A percentile compares a stretch with the other conserved stretches of the same genome.
phyloP scores from a whole-genome alignment of 345 rosid species.

The Eucalyptus shirleyi region DNA sequence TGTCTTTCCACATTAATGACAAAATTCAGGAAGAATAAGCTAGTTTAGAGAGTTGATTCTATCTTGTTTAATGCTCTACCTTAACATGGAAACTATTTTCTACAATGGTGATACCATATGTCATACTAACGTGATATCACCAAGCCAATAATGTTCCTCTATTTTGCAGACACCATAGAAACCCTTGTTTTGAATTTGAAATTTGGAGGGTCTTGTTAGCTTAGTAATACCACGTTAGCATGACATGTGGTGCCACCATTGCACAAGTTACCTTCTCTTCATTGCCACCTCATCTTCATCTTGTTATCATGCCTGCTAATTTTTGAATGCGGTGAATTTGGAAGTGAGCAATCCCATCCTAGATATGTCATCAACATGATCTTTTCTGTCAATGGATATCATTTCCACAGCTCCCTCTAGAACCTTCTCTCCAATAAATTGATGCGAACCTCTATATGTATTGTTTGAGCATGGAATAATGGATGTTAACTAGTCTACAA shows the following conservation, averaged over 20 bases:
- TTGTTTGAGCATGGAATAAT: background rate
- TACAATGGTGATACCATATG: background rate
- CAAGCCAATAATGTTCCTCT: background rate
- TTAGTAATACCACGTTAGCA: background rate
- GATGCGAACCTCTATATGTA: background rate
- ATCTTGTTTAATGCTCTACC: background rate
- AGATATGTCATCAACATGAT: background rate
- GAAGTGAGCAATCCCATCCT: background rate
- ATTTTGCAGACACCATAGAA: background rate
- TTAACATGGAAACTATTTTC: background rate
- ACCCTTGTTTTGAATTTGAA: background rate
- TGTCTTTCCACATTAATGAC: background rate
- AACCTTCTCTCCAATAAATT: background rate
- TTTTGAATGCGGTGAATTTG: background rate
- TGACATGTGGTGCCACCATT: background rate
- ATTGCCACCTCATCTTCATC: background rate
- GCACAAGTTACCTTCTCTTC: background rate
- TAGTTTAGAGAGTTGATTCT: background rate
- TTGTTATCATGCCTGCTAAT: background rate
- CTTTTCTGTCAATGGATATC: background rate
- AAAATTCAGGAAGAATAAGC: background rate
- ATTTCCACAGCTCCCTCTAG: background rate
- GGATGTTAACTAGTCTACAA: background rate
- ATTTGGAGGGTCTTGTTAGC: background rate
- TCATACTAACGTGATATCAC: background rate